Conservation (phyloP, 441 rosid genomes). For the Euphorbia celastroides region DNA sequence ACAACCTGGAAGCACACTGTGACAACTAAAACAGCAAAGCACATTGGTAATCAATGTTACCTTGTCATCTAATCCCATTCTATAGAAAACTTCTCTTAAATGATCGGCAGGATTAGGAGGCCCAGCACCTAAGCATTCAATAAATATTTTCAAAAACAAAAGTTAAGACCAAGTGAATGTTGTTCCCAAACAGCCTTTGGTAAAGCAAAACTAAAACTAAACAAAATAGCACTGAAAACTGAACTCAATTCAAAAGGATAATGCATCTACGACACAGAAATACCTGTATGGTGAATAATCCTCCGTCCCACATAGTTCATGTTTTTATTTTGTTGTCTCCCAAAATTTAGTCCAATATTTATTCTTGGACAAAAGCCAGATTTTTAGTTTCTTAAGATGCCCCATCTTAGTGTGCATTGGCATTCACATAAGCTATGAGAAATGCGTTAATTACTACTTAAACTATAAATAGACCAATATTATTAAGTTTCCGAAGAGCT, state of each 20-base stretch:
- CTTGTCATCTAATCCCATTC: conserved; percentile 92
- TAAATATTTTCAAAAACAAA: conserved; percentile 11
- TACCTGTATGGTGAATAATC: neutral
- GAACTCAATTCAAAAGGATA: neutral
- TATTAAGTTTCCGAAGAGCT: too few species aligned
- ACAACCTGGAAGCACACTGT: conserved; percentile 3
- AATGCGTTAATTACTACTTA: too few species aligned
- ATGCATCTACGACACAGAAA: too few species aligned
- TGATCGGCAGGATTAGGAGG: conserved; percentile 85
- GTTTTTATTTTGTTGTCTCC: too few species aligned
- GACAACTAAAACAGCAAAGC: too few species aligned
- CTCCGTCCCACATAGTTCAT: too few species aligned
- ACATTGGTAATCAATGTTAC: conserved; percentile 24
- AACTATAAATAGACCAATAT: too few species aligned
- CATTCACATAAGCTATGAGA: too few species aligned
- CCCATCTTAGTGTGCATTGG: too few species aligned
- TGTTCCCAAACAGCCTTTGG: neutral
- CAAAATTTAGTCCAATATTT: too few species aligned
- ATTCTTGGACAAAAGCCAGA: too few species aligned
- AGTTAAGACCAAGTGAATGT: neutral
- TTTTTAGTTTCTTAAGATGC: too few species aligned
- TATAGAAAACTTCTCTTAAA: conserved; percentile 74
- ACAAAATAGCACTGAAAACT: neutral
- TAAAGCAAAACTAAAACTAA: neutral
- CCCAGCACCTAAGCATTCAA: conserved; percentile 59